Base-by-base conservation (phyloP, 2,329 filamentous ascomycete genomes). In the Sarocladiaceae sp. region DNA sequence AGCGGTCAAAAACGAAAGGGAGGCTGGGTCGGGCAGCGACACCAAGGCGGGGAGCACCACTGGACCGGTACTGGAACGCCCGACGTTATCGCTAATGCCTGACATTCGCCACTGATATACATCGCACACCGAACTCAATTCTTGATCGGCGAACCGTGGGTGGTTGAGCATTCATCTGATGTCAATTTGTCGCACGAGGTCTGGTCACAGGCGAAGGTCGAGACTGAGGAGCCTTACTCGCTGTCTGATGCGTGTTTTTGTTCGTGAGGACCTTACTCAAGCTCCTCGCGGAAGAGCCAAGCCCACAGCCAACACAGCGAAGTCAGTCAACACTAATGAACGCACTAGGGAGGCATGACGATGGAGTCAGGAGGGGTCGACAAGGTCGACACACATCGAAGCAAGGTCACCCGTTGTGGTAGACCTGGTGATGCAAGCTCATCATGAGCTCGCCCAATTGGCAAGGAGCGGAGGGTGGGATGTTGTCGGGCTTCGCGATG, bases 301-400 rank as follows among this genome's bases (percentile, higher is more conserved):
- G n/a, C n/a, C n/a, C n/a, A n/a, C n/a, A n/a, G n/a, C n/a, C n/a
- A n/a, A 39, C 34, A 39, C 15, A 39, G 23, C 7, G 20, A 39
- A 39, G 19, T 39, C n/a, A n/a, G 34, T 39, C 34, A 39, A 29
- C 37, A 24, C 37, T 41, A 41, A 41, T n/a, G 4, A 23, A 9
- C 20, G 23, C 37, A 41, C 37, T 41, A 41, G 15, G 19, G 3
- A 29, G 37, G 37, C 37, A 41, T 18, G 37, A 41, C 29, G 37
- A 41, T 41, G 37, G 37, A 41, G 37, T 15, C 19, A 15, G n/a
- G 23, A 27, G 21, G 21, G 24, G 23, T 24, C 13, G 12, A 13
- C 37, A 12, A 19, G 7, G 21, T 15, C 9, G n/a, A 41, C 23
- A 27, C 12, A 7, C 13, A 24, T 15, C 4, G 19, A 41, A 29